Percentiles rank a stretch among this genome's conserved stretches.
phyloP scores from a whole-genome alignment of 345 rosid genomes.

The Eutrema japonicum region DNA sequence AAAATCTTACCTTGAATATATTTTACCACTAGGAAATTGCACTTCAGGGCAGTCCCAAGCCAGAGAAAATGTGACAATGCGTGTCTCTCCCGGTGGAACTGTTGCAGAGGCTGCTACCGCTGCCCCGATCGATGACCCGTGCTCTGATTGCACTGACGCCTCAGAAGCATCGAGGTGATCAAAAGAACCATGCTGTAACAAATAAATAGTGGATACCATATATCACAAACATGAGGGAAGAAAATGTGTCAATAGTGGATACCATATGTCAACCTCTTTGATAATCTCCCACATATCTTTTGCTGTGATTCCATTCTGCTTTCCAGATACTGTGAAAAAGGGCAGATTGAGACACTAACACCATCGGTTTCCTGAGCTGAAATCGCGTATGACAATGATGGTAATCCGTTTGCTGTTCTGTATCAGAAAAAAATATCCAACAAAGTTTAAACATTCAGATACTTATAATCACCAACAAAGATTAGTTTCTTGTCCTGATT shows the following conservation, averaged over 20 bases:
- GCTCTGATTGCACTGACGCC: conserved; percentile 56
- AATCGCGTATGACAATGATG: conserved; percentile 69
- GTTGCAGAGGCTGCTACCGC: conserved; percentile 83
- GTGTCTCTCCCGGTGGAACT: conserved; percentile 56
- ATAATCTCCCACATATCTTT: conserved; percentile 87
- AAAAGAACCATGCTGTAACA: conserved; percentile 70
- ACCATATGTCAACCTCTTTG: conserved; percentile 59
- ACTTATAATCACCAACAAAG: neutral
- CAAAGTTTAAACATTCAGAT: conserved; percentile 27
- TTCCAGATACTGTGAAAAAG: conserved; percentile 76
- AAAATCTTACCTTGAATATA: conserved; percentile 62
- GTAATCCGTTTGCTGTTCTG: conserved; percentile 68
- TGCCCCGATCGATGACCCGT: conserved; percentile 89
- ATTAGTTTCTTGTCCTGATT: neutral
- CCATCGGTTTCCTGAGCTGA: conserved; percentile 68
- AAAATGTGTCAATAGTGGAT: conserved; percentile 32
- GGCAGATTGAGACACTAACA: conserved; percentile 73
- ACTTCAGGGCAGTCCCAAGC: conserved; percentile 97
- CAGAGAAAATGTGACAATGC: conserved; percentile 75
- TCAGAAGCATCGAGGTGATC: conserved; percentile 55
- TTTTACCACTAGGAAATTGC: conserved; percentile 63
- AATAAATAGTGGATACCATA: conserved; percentile 8
- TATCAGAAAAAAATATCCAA: conserved; percentile 14
- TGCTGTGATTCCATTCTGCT: conserved; percentile 68
- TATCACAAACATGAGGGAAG: neutral